phyloP scores from a whole-genome alignment of 768 basidiomycete genomes.

The Calocybe indica region DNA sequence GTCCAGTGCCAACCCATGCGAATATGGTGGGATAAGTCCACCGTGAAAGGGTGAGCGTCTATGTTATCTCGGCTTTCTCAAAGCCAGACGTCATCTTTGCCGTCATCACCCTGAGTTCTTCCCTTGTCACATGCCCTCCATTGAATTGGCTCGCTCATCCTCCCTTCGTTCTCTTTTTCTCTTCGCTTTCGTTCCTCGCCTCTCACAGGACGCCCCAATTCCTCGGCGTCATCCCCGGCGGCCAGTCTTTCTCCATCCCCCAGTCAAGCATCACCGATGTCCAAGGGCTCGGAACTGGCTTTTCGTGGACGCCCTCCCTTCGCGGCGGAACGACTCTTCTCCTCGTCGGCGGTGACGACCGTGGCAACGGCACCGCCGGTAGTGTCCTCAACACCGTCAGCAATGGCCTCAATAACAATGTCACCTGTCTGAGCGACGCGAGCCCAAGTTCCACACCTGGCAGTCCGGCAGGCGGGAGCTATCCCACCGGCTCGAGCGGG shows the following conservation, averaged over 20 bases:
- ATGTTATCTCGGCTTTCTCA: not conserved
- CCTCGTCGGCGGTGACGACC: conserved; percentile 58
- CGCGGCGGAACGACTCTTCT: conserved; percentile 62
- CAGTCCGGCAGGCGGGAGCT: conserved; percentile 66
- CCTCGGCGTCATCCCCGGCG: conserved; percentile 74
- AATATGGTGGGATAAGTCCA: conserved; percentile 55
- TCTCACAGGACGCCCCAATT: conserved; percentile 48
- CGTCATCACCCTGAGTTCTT: too few relatives aligned
- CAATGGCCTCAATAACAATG: conserved; percentile 40
- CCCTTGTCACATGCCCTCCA: too few relatives aligned
- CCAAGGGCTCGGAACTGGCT: conserved; percentile 49
- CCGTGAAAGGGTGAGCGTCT: conserved; percentile 45
- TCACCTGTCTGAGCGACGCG: conserved; percentile 45
- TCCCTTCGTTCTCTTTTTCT: too few relatives aligned
- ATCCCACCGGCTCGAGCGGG: conserved; percentile 49
- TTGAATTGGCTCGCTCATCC: too few relatives aligned
- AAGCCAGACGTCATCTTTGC: not conserved
- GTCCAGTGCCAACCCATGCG: conserved; percentile 60
- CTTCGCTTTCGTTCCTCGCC: not conserved
- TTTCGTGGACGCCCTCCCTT: conserved; percentile 61
- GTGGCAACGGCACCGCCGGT: conserved; percentile 66
- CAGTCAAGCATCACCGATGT: conserved; percentile 39
- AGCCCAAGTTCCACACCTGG: conserved; percentile 80
- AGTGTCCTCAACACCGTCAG: conserved; percentile 53
- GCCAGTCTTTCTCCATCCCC: conserved; percentile 66